Base-by-base conservation (phyloP, 345 rosid genomes). In the Lumnitzera littorea region DNA sequence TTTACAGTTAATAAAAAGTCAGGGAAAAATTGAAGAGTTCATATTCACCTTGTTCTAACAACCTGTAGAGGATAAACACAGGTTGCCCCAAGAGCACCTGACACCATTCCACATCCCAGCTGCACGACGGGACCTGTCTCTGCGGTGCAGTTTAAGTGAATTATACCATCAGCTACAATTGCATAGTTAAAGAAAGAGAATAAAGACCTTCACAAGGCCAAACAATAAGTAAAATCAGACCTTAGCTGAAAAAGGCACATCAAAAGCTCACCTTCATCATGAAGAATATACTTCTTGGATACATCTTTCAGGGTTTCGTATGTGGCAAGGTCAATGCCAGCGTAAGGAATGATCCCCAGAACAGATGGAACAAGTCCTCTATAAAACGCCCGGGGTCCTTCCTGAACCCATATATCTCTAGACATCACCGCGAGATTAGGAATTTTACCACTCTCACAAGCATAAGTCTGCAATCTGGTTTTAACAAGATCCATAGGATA, bases 51-150 rank as follows among this genome's bases (percentile, higher is more conserved):
- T 66, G 98, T 91, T 74, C 98, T 79, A 16, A 91, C 81, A 65
- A 91, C 95, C 76, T 87, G 98, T 76, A 91, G 82, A 25, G 98
- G 98, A 73, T 91, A 91, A 47, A 91, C 96, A 67, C 96, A 85
- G 24, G 95, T 87, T 71, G 95, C 98, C 67, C 95, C 98, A 59
- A 89, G 79, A 61, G 96, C 83, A 65, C 92, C 96, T 12, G 98
- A 89, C 66, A 85, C 50, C 57, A 86, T 91, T 63, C 96, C 98
- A 25, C 95, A 89, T 56, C 96, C 88, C 75, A 91, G 78, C 74
- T 85, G 98, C 58, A 85, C 78, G 10, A 87, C 80, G n/a, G 96
- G 85, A 54, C 98, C 95, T 25, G 96, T 92, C 64, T 82, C 98
- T 87, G 65, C 60, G 64, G 41, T 16, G 13, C 13, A 52, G 55